phyloP scores from a whole-genome alignment of 805 yeast genomes.

The Candida coleopterorum region DNA sequence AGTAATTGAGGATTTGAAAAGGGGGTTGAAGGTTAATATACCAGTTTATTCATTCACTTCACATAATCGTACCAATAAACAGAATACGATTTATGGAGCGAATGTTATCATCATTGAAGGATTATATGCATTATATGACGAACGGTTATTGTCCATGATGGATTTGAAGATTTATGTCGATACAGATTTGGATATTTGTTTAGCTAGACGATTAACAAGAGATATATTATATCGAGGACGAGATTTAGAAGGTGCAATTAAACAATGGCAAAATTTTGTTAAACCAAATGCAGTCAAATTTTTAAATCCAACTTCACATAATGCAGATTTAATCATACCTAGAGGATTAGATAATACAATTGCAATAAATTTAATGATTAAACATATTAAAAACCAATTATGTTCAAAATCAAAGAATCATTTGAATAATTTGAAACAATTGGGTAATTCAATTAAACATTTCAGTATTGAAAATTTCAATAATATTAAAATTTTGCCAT shows the following conservation, averaged over 20 bases:
- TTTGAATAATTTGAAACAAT: slow-evolving; percentile 51
- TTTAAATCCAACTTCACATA: slow-evolving; percentile 69
- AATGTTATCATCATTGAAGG: slow-evolving; percentile 93
- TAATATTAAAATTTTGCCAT: slow-evolving; percentile 36
- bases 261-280: slow-evolving; percentile 88
- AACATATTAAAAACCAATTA: slow-evolving; percentile 73
- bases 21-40: slow-evolving; percentile 48
- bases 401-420: slow-evolving; percentile 62
- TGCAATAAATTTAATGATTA: slow-evolving; percentile 76
- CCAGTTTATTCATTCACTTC: slow-evolving; percentile 58
- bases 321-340: slow-evolving; percentile 88
- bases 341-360: slow-evolving; percentile 77
- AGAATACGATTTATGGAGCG: slow-evolving; percentile 84
- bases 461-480: slow-evolving; percentile 18
- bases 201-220: slow-evolving; percentile 81
- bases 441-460: slow-evolving; percentile 44
- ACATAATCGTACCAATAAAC: slow-evolving; percentile 63
- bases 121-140: slow-evolving; percentile 73
- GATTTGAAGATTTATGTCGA: slow-evolving; percentile 88
- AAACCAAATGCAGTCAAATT: slow-evolving; percentile 83
- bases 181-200: slow-evolving; percentile 88
- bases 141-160: slow-evolving; percentile 65
- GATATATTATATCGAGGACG: slow-evolving; percentile 86
- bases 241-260: slow-evolving; percentile 73
- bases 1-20: slow-evolving; percentile 61